These are phyloP conservation scores for Eucalyptus pumila DNA, from an alignment of 345 rosid species.

Conservation along the genomic window DNA sequence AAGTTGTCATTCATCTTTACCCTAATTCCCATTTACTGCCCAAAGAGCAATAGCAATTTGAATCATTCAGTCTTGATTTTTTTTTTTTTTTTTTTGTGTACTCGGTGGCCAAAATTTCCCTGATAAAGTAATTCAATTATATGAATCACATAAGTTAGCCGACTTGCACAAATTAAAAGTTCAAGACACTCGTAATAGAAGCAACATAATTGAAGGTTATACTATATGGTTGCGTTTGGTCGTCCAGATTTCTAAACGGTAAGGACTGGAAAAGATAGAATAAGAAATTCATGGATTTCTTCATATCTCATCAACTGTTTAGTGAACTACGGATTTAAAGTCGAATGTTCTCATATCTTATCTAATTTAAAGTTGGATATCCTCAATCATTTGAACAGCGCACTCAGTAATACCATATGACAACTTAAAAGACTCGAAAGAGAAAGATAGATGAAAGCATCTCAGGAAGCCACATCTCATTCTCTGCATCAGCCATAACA, in stretches of 20 bases:
- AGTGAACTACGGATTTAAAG: too few relatives aligned
- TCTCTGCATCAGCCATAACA: too few relatives aligned
- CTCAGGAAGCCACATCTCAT: too few relatives aligned
- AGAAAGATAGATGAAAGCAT: too few relatives aligned
- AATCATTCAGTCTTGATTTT: background rate
- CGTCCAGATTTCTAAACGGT: too few relatives aligned
- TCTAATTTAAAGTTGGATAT: too few relatives aligned
- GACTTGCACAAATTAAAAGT: background rate
- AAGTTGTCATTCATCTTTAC: background rate
- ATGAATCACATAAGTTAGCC: background rate
- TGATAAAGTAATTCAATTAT: background rate
- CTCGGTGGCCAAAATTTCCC: background rate
- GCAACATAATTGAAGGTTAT: background rate
- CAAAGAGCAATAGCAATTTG: background rate
- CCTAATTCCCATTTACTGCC: background rate
- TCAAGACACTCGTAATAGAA: background rate
- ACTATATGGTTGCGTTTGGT: background rate
- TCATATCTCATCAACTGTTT: too few relatives aligned
- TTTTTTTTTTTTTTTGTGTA: background rate
- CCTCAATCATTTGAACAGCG: too few relatives aligned
- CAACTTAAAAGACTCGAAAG: too few relatives aligned
- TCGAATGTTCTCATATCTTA: rapidly evolving
- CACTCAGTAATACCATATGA: too few relatives aligned
- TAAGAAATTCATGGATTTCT: too few relatives aligned
- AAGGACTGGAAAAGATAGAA: too few relatives aligned